phyloP scores from a whole-genome alignment of 2,329 filamentous ascomycete genomes.

The Chalaropsis thielavioides region DNA sequence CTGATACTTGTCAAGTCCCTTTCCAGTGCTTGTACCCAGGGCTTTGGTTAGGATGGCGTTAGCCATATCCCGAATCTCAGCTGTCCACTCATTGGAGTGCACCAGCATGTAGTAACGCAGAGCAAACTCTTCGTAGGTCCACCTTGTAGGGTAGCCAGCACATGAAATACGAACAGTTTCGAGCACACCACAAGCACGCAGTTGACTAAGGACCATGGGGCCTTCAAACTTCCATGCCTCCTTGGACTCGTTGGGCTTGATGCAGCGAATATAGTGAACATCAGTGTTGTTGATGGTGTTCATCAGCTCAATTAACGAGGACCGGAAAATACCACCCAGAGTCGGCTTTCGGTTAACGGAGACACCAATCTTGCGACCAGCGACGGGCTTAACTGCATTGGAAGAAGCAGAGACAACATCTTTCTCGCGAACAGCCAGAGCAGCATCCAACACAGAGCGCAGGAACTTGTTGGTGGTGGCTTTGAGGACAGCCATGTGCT shows the following conservation, averaged over 20 bases:
- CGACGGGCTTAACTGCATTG: conserved; percentile 63
- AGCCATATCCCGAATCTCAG: conserved; percentile 87
- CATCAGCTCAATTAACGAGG: conserved; percentile 95
- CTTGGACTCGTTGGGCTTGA: conserved; percentile 97
- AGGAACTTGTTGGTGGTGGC: conserved; percentile 77
- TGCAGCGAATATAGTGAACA: conserved; percentile 97
- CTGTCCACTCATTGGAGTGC: conserved; percentile 76
- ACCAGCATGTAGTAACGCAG: conserved; percentile 97
- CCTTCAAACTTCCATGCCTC: conserved; percentile 96
- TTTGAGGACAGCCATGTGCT: conserved; percentile 87
- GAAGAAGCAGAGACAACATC: conserved; percentile 52
- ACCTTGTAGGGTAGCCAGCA: conserved; percentile 90
- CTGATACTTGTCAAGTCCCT: conserved; percentile 85
- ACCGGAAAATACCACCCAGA: conserved; percentile 96
- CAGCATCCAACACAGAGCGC: conserved; percentile 68
- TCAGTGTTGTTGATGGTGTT: conserved; percentile 94
- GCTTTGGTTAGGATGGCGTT: conserved; percentile 83
- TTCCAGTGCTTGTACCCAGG: conserved; percentile 59
- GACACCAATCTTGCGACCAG: conserved; percentile 75
- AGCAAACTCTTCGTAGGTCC: conserved; percentile 98
- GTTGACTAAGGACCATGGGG: conserved; percentile 93
- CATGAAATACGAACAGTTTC: conserved; percentile 97
- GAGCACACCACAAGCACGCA: conserved; percentile 94
- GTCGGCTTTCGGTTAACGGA: conserved; percentile 94
- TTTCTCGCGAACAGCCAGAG: conserved; percentile 77